Conservation (phyloP, 208 protist genomes). For the Crithidia brevicula region DNA sequence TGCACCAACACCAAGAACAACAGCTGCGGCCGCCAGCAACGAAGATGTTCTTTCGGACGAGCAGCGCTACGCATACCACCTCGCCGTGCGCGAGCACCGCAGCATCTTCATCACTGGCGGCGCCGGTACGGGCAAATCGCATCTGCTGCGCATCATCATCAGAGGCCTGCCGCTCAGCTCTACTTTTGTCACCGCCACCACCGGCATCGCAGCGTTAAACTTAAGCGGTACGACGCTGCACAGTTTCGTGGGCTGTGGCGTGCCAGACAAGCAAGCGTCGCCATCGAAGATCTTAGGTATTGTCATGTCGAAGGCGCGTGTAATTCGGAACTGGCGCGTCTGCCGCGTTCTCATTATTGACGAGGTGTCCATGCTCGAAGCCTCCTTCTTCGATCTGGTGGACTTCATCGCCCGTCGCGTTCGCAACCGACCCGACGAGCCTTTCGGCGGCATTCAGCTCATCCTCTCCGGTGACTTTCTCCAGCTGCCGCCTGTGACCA, state of each 20-base stretch:
- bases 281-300: conserved; percentile 33
- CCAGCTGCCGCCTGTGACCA: conserved; percentile 84
- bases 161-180: conserved; percentile 36
- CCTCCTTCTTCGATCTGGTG: conserved; percentile 77
- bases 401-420: conserved; percentile 78
- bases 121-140: conserved; percentile 91
- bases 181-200: conserved; percentile 88
- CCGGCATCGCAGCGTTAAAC: conserved; percentile 88
- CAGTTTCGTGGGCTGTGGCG: conserved; percentile 79
- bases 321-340: conserved; percentile 48
- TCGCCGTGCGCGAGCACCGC: conserved; percentile 43
- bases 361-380: conserved; percentile 92
- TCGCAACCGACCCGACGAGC: conserved; percentile 45
- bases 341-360: conserved; percentile 89
- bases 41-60: conserved; percentile 52
- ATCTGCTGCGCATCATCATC: conserved; percentile 82
- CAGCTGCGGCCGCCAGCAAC: background rate
- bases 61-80: conserved; percentile 57
- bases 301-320: conserved; percentile 32
- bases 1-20: background rate
- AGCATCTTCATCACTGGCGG: conserved; percentile 88
- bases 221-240: conserved; percentile 88
- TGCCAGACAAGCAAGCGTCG: conserved; percentile 37
- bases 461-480: conserved; percentile 94
- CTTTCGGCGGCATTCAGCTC: conserved; percentile 94